phyloP scores from a whole-genome alignment of 176 grass and related monocot species.

The maize (Zea mays) region Zm-B73-REFERENCE-NAM-5.0 NC_050101.1:169286501-169287000 shows the following conservation, averaged over 20 bases:
- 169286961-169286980: constrained; percentile 94
- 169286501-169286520: constrained; percentile 96
- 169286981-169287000: constrained; percentile 95
- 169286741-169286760: background rate
- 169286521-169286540: constrained; percentile 85
- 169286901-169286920: constrained; percentile 86
- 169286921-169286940: constrained; percentile 85
- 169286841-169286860: background rate
- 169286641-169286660: background rate
- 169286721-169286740: background rate
- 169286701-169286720: background rate
- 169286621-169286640: background rate
- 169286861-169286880: background rate
- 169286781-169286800: background rate
- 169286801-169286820: background rate
- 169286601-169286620: background rate
- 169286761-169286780: background rate
- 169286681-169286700: background rate
- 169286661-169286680: background rate
- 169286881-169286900: constrained; percentile 14
- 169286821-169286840: background rate
- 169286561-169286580: background rate
- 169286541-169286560: constrained; percentile 44
- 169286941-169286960: constrained; percentile 99
- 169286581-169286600: background rate